Evolutionary conservation across 495 filamentous ascomycete genomes (phyloP).

Genomic region (Sporormia fimetaria): DNA sequence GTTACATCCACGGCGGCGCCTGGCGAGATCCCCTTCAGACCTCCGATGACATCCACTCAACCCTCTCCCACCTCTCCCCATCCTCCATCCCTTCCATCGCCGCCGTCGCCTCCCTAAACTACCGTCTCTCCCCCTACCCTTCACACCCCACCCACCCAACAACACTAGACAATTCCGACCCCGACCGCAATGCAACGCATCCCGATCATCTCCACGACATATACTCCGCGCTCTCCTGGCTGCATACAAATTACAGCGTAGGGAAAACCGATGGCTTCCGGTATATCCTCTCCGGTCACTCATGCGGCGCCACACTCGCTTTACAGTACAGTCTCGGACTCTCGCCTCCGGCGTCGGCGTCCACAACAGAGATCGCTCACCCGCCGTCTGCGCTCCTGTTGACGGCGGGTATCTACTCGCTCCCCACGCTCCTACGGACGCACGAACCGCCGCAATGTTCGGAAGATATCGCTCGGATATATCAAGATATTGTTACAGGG

Average conservation of each 20-base stretch:
- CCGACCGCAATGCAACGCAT: slow-evolving; percentile 12
- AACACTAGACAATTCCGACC: slow-evolving; percentile 5
- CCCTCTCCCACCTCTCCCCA: slow-evolving; percentile 10
- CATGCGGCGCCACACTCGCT: slow-evolving; percentile 23
- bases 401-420: slow-evolving; percentile 56
- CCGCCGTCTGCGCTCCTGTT: slow-evolving; percentile 41
- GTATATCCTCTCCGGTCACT: slow-evolving; percentile 24
- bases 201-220: slow-evolving; percentile 24
- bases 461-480: slow-evolving; percentile 32
- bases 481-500: slow-evolving; percentile 46
- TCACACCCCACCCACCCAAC: slow-evolving; percentile 10
- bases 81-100: slow-evolving; percentile 11
- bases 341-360: background rate
- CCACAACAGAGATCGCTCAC: background rate
- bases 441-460: slow-evolving; percentile 26
- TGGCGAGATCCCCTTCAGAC: slow-evolving; percentile 25
- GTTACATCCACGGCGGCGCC: slow-evolving; percentile 28
- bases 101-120: slow-evolving; percentile 24
- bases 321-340: slow-evolving; percentile 14
- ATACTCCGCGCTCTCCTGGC: slow-evolving; percentile 5
- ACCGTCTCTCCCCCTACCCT: slow-evolving; percentile 23
- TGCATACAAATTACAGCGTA: slow-evolving; percentile 8
- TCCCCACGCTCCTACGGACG: slow-evolving; percentile 42
- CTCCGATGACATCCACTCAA: slow-evolving; percentile 6
- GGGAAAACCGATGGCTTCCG: slow-evolving; percentile 1